Conservation (phyloP, 805 yeast species). For the Ogataea glucozyma region DNA sequence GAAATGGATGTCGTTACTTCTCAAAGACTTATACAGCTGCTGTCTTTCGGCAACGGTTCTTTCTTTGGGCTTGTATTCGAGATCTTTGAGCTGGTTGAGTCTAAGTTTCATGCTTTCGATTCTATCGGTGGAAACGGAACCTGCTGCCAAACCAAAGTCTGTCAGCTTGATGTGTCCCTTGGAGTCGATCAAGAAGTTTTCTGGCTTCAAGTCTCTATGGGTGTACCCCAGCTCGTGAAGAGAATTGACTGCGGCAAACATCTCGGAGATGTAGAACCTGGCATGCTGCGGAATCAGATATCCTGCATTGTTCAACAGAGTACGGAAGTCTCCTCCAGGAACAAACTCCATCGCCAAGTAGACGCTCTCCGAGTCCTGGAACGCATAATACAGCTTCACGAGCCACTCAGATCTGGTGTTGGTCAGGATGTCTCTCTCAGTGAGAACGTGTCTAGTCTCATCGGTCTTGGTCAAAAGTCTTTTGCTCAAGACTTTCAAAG, state of each 20-base stretch:
- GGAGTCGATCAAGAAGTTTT: constrained; percentile 84
- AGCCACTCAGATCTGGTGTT: constrained; percentile 95
- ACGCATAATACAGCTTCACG: constrained; percentile 89
- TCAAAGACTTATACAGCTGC: constrained; percentile 72
- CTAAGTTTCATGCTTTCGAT: constrained; percentile 87
- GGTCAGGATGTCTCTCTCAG: constrained; percentile 96
- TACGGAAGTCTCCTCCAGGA: constrained; percentile 99
- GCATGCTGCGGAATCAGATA: constrained; percentile 93
- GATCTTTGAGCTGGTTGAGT: constrained; percentile 66
- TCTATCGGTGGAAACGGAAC: constrained; percentile 88
- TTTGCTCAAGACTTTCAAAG: constrained; percentile 88
- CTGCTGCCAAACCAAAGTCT: constrained; percentile 97
- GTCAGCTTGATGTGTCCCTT: constrained; percentile 92
- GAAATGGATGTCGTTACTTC: constrained; percentile 76
- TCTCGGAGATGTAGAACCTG: constrained; percentile 90
- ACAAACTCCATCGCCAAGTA: constrained; percentile 98
- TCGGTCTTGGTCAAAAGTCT: constrained; percentile 82
- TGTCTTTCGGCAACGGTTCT: constrained; percentile 87
- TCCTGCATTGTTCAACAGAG: constrained; percentile 89
- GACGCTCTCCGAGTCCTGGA: constrained; percentile 87
- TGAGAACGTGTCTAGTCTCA: constrained; percentile 92
- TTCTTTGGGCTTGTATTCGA: constrained; percentile 65
- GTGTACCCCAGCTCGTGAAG: constrained; percentile 94
- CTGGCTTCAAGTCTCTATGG: constrained; percentile 96
- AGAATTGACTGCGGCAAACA: constrained; percentile 94